Percentiles rank a stretch among this genome's conserved stretches.
Conservation (phyloP, 257 asterid genomes). For the Penstemon davidsonii region DNA sequence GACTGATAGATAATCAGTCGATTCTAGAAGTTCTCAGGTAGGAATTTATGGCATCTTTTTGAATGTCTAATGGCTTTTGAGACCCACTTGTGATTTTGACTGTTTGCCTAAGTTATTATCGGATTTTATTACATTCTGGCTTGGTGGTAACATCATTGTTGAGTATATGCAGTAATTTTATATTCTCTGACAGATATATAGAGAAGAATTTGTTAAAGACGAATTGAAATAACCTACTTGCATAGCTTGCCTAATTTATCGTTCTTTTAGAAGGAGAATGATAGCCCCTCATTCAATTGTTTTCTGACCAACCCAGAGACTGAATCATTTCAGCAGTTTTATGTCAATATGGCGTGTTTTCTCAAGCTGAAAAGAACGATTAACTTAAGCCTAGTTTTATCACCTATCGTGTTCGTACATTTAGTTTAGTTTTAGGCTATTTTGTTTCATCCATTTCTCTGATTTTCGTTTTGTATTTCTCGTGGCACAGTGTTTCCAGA, state of each 20-base stretch:
- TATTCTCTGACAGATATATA: neutral
- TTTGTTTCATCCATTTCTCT: conserved; percentile 4
- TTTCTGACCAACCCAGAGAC: neutral
- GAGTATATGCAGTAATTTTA: neutral
- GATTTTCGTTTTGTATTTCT: conserved; percentile 1
- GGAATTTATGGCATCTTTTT: neutral
- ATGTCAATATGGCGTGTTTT: neutral
- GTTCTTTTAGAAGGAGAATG: neutral
- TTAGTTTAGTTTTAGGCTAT: neutral
- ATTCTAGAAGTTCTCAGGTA: neutral
- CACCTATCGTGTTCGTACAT: neutral
- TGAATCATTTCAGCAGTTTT: neutral
- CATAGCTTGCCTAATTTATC: neutral
- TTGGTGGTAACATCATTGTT: neutral
- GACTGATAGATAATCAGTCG: neutral
- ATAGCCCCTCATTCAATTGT: neutral
- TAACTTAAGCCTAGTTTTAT: neutral
- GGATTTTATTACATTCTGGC: neutral
- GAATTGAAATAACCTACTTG: neutral
- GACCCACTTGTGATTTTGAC: neutral
- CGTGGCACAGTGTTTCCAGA: conserved; percentile 53
- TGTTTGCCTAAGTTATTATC: neutral
- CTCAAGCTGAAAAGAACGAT: neutral
- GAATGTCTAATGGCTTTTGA: neutral
- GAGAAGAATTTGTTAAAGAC: neutral